phyloP scores from a whole-genome alignment of 148 eudicot genomes.

The Agrostemma githago region DNA sequence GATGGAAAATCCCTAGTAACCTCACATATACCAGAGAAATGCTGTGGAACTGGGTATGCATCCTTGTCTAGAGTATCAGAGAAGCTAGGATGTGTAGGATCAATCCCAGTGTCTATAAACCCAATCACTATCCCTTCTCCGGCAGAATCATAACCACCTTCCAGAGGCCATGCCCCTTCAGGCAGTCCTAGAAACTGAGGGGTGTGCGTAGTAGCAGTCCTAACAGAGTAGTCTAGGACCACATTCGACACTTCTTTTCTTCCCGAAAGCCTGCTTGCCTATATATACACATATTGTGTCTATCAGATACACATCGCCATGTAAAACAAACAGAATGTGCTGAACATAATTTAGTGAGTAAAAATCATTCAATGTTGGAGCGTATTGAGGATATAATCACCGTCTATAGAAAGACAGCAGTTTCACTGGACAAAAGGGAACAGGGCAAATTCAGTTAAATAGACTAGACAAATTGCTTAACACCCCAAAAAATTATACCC shows the following conservation, averaged over 20 bases:
- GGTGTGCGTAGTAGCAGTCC: slow-evolving; percentile 87
- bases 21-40: slow-evolving; percentile 90
- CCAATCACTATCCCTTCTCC: slow-evolving; percentile 96
- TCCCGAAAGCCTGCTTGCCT: slow-evolving; percentile 75
- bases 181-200: slow-evolving; percentile 95
- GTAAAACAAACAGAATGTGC: neutral
- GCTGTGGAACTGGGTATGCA: slow-evolving; percentile 75
- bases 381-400: neutral
- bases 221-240: slow-evolving; percentile 76
- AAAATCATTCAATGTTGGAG: neutral
- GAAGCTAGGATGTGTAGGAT: slow-evolving; percentile 89
- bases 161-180: slow-evolving; percentile 86
- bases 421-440: neutral
- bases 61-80: slow-evolving; percentile 54
- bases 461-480: neutral
- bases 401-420: neutral
- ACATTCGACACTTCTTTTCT: slow-evolving; percentile 88
- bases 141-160: slow-evolving; percentile 80
- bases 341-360: neutral
- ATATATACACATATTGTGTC: slow-evolving; percentile 9
- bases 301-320: slow-evolving; percentile 2
- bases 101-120: slow-evolving; percentile 90
- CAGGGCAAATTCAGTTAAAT: neutral
- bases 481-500: neutral
- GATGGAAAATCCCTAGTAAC: slow-evolving; percentile 93